Evolutionary conservation across 2,329 filamentous ascomycete species (phyloP), one percentile per base, ranked within the genome.

Genomic region (Xylaria sp.): DNA sequence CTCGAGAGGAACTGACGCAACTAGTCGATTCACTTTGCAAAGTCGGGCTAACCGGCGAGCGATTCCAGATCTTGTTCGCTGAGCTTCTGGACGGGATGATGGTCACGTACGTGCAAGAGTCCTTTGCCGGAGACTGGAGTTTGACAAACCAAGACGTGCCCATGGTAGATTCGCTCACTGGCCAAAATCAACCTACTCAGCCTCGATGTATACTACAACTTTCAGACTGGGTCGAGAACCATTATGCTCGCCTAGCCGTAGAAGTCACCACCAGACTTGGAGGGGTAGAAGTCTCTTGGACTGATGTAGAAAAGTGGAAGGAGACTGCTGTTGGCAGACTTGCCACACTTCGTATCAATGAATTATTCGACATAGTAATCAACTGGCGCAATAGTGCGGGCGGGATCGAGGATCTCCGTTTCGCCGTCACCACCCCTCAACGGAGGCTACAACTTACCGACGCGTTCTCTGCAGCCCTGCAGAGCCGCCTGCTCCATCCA

Each of bases 361-460:
- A 94, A 76, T 83, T 96, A 10, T 95, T 94, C 75, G 91, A 94
- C 76, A 94, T 95, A 76, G 90, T 94, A 55, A 85, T 92, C 66
- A 85, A 87, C 66, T 96, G 92, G 92, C 91, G 92, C 3, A 81
- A 86, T 44, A 93, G 91, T 73, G 85, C 87, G 64, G 90, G 90
- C 2, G 93, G 91, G 0, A 85, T 96, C 2, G 87, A 93, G 37
- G 93, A 96, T 76, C 87, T 95, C 71, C 87, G 91, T 70, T 87
- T 90, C 63, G 89, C 91, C 55, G 87, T 93, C 37, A 91, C 89
- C 12, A 90, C 90, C 1, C 86, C 91, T 2, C 87, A 89, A 65
- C 87, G 90, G 41, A 90, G 93, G 61, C 83, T 91, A 23, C 86
- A 92, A 72, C 84, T 96, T 10, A 94, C 91, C 1, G 87, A 89